Evolutionary conservation across 768 basidiomycete species (phyloP).

Genomic region (Arthromyces matolae): DNA sequence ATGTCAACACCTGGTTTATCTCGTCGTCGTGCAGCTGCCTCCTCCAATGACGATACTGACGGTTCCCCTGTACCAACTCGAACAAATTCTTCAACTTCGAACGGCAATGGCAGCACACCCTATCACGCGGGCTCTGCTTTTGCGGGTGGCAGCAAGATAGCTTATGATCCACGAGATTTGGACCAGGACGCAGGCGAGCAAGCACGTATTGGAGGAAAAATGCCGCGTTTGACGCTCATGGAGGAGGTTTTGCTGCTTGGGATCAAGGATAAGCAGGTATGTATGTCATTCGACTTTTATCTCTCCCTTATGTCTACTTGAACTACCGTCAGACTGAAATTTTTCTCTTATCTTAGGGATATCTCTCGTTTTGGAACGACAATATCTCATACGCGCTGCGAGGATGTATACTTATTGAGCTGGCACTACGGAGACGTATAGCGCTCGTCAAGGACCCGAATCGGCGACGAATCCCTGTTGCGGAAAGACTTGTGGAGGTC

Average conservation of each 20-base stretch:
- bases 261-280: slow-evolving; percentile 92
- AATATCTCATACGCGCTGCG: slow-evolving; percentile 98
- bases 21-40: slow-evolving; percentile 52
- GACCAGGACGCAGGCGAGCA: slow-evolving; percentile 64
- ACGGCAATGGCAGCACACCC: slow-evolving; percentile 18
- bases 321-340: background rate
- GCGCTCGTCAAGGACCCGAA: slow-evolving; percentile 84
- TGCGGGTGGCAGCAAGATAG: slow-evolving; percentile 83
- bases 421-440: slow-evolving; percentile 92
- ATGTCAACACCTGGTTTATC: slow-evolving; percentile 57
- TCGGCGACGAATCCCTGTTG: slow-evolving; percentile 66
- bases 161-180: slow-evolving; percentile 90
- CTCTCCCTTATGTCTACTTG: background rate
- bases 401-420: slow-evolving; percentile 97
- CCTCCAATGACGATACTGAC: slow-evolving; percentile 31
- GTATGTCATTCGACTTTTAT: slow-evolving; percentile 17
- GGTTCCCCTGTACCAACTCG: slow-evolving; percentile 29
- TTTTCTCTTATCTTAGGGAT: slow-evolving; percentile 46
- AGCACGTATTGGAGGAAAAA: slow-evolving; percentile 58
- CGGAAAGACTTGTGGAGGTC: slow-evolving; percentile 86
- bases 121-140: slow-evolving; percentile 80
- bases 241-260: slow-evolving; percentile 94
- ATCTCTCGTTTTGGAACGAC: slow-evolving; percentile 99
- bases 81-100: slow-evolving; percentile 16
- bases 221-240: slow-evolving; percentile 90